Conservation (phyloP, 768 basidiomycete species). For the Vararia minispora region DNA sequence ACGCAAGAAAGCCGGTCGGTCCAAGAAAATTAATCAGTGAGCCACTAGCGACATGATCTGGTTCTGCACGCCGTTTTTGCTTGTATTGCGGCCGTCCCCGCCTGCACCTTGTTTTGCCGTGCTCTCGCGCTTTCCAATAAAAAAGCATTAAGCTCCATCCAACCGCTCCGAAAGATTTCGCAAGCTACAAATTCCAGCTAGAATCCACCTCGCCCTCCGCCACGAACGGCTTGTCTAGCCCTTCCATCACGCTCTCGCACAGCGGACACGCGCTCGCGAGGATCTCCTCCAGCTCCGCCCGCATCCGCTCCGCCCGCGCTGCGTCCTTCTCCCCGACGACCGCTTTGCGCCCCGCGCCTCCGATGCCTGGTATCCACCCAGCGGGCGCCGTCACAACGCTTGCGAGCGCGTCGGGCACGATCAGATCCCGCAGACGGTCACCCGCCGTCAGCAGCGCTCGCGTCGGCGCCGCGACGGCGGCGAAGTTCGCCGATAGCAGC, state of each 20-base stretch:
- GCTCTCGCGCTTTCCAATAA: background rate
- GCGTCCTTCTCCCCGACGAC: constrained; percentile 36
- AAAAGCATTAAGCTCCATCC: background rate
- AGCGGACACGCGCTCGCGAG: constrained; percentile 85
- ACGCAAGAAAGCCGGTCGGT: constrained; percentile 60
- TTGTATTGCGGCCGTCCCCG: background rate
- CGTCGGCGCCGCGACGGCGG: constrained; percentile 45
- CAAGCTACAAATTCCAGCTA: constrained; percentile 57
- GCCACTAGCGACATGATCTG: constrained; percentile 1
- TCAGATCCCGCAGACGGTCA: constrained; percentile 82
- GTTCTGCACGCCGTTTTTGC: too few species aligned
- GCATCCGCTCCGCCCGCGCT: constrained; percentile 59
- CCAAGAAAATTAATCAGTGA: constrained; percentile 75
- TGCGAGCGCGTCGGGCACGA: constrained; percentile 88
- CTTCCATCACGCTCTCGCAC: constrained; percentile 82
- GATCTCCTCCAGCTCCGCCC: constrained; percentile 80
- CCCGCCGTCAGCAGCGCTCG: constrained; percentile 75
- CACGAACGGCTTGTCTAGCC: constrained; percentile 82
- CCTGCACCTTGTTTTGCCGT: background rate
- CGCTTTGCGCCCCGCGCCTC: constrained; percentile 33
- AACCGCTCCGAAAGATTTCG: background rate
- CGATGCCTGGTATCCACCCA: constrained; percentile 66
- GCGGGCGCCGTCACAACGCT: constrained; percentile 64
- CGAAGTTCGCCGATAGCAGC: constrained; percentile 69
- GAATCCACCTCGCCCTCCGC: constrained; percentile 66